Conservation (phyloP, 163 green algal species). For the Scenedesmus sp. region DNA sequence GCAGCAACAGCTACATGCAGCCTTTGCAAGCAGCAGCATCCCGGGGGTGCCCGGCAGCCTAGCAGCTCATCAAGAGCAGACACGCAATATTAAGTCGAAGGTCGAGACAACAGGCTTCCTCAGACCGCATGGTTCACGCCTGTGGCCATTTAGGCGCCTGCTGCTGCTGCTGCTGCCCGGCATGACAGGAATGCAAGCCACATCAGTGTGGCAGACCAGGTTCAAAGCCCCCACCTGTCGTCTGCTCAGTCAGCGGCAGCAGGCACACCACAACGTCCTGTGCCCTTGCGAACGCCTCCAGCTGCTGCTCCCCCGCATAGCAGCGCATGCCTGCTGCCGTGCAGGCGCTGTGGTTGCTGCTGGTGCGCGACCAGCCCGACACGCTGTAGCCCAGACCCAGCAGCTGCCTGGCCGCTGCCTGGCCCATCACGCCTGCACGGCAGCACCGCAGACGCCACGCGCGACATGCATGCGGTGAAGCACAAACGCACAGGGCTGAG, state of each 20-base stretch:
- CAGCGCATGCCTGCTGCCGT: conserved; percentile 24
- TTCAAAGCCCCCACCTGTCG: background rate
- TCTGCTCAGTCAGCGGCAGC: conserved; percentile 3
- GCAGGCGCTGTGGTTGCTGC: background rate
- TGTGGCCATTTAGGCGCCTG: too few species aligned
- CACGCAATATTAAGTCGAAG: too few species aligned
- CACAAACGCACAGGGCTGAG: too few species aligned
- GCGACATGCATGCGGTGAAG: background rate
- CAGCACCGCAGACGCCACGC: background rate
- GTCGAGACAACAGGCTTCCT: too few species aligned
- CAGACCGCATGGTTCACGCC: too few species aligned
- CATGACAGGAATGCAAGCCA: background rate
- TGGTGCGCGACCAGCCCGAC: conserved; percentile 64
- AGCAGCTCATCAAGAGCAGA: conserved; percentile 43
- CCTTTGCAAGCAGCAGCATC: background rate
- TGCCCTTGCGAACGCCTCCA: conserved; percentile 60
- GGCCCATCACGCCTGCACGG: background rate
- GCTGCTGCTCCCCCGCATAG: conserved; percentile 55
- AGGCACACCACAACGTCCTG: conserved; percentile 70
- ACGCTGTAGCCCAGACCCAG: conserved; percentile 64
- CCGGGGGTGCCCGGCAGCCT: conserved; percentile 39
- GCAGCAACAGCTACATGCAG: background rate
- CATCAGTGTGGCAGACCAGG: background rate
- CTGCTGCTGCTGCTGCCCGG: background rate
- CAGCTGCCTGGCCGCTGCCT: conserved; percentile 24